Evolutionary conservation across 192 early-diverging fungal species (phyloP), one percentile per base, ranked within the genome.

Genomic region (Powellomyces hirtus): DNA sequence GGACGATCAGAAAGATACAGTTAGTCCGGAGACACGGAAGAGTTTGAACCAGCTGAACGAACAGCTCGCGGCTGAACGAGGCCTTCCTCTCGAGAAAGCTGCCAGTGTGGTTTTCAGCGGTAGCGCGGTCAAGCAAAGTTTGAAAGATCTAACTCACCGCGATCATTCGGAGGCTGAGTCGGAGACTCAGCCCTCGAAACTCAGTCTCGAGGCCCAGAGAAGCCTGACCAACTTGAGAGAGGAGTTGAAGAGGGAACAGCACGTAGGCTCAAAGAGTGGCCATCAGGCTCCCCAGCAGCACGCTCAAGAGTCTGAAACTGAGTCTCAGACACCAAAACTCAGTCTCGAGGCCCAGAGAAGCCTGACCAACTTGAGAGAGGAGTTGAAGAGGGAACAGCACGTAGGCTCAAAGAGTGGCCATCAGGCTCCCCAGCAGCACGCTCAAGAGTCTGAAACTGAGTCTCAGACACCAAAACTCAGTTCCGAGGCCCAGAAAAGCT

Each of bases 1-100:
- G 26, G 29, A 56, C 6, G 27, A 31, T 24, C 13, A 16, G 31
- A 64, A 64, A 29, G 62, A 64, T 13, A 45, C 24, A 51, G 26
- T 50, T 6, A 45, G 38, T 35, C 35, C 64, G 34, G 52, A 24
- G 22, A 27, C 64, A 8, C 49, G 50, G 16, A 22, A 52, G 40
- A 66, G 64, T 36, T 30, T 66, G 4, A 35, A 53, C 37, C 29
- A 55, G 4, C n/a, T 66, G 33, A 66, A 66, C 26, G 20, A 66
- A 26, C 51, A 66, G 50, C 64, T 66, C 34, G 64, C 64, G 6
- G 14, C n/a, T 22, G 64, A 66, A 27, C 50, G 64, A 30, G 53
- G 53, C 16, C 14, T 66, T 13, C 53, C 64, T 22, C 24, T 38
- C 22, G 52, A 52, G 16, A 66, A 66, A 27, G 64, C 33, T 24